Percentiles rank a stretch among this genome's conserved stretches.
Evolutionary conservation across 192 early-diverging fungal species (phyloP).

Genomic region (Pilaira anomala): DNA sequence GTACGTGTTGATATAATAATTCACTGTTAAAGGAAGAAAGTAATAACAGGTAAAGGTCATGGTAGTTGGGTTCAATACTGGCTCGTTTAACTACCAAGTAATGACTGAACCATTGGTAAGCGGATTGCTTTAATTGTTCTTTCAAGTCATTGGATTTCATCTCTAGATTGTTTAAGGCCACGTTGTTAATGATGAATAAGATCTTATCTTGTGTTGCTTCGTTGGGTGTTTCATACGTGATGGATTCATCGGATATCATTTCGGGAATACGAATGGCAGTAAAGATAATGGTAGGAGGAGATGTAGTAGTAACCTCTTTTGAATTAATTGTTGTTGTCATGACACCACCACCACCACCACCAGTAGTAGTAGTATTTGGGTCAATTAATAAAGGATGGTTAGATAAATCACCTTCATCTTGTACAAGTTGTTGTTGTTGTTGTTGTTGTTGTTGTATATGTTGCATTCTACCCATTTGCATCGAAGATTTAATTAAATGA

Average conservation of each 20-base stretch:
- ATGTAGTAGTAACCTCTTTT: neutral
- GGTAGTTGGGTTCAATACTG: conserved; percentile 96
- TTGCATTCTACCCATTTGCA: conserved; percentile 30
- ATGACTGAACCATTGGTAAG: conserved; percentile 89
- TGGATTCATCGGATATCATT: neutral
- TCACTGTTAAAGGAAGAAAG: conserved; percentile 71
- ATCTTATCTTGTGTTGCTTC: conserved; percentile 86
- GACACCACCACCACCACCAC: neutral
- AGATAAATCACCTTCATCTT: conserved; percentile 7
- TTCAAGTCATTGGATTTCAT: conserved; percentile 75
- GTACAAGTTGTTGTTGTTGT: neutral
- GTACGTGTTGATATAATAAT: conserved; percentile 68
- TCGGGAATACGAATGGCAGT: conserved; percentile 19
- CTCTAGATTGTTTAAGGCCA: conserved; percentile 81
- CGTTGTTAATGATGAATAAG: conserved; percentile 95
- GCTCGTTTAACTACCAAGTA: conserved; percentile 94
- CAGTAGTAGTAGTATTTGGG: neutral
- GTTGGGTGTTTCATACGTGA: conserved; percentile 46
- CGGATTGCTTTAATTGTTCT: conserved; percentile 64
- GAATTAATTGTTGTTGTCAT: too few relatives aligned
- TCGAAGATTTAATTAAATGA: conserved; percentile 53
- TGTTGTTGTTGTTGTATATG: neutral
- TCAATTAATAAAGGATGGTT: neutral
- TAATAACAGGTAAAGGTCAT: conserved; percentile 84
- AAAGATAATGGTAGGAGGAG: conserved; percentile 12